phyloP scores from a whole-genome alignment of 805 yeast genomes.

The Saturnispora gosingensis region DNA sequence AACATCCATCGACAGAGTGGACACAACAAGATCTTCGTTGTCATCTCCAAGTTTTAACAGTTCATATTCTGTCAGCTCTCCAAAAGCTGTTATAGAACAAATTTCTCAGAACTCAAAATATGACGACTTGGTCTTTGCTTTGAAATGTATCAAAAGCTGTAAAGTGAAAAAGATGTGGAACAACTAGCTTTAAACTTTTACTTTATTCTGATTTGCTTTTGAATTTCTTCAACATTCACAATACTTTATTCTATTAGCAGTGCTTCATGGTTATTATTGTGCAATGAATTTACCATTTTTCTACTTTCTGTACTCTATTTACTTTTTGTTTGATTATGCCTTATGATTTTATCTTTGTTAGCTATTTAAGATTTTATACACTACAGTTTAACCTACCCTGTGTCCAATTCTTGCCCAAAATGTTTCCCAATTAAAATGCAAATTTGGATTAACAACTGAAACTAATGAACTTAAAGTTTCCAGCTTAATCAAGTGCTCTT shows the following conservation, averaged over 20 bases:
- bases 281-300: background rate
- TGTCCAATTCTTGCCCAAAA: background rate
- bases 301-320: background rate
- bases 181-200: no score
- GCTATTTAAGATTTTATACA: background rate
- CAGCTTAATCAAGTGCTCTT: background rate
- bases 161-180: conserved; percentile 8
- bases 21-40: background rate
- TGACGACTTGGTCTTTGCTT: conserved; percentile 21
- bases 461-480: background rate
- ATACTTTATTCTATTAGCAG: background rate
- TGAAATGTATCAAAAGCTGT: conserved; percentile 23
- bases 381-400: background rate
- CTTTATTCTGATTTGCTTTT: background rate
- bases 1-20: background rate
- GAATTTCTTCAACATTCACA: background rate
- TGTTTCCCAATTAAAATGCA: background rate
- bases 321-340: background rate
- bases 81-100: background rate
- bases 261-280: background rate
- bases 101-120: conserved; percentile 10
- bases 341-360: background rate
- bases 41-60: background rate
- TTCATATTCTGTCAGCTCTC: background rate
- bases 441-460: background rate